Evolutionary conservation across 176 grass and related monocot genomes (phyloP).

Genomic region (Musa beccarii): DNA sequence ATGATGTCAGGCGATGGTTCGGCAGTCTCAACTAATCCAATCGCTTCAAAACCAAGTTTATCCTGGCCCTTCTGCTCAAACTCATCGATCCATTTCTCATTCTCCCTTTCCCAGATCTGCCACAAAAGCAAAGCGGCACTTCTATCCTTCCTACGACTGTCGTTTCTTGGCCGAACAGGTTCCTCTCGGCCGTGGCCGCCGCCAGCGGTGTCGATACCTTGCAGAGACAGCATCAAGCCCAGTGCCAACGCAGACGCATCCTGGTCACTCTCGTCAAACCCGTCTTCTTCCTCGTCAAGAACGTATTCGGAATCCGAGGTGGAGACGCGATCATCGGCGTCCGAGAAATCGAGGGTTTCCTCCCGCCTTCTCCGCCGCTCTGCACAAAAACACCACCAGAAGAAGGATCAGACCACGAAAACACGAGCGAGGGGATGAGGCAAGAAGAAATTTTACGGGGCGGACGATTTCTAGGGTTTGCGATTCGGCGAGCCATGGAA

Average conservation of each 20-base stretch:
- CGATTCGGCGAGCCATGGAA: not conserved
- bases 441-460: not conserved
- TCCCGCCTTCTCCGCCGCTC: not conserved
- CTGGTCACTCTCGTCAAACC: not conserved
- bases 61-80: not conserved
- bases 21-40: not conserved
- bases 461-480: constrained; percentile 6
- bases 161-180: not conserved
- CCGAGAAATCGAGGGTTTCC: not conserved
- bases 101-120: constrained; percentile 52
- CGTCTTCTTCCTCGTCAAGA: not conserved
- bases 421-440: not conserved
- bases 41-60: not conserved
- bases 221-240: not conserved
- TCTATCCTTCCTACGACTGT: not conserved
- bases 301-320: constrained; percentile 9
- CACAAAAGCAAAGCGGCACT: constrained; percentile 28
- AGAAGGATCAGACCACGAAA: not conserved
- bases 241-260: not conserved
- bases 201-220: not conserved
- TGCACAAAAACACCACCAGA: not conserved
- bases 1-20: constrained; percentile 49
- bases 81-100: constrained; percentile 44
- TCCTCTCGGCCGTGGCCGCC: not conserved
- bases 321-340: not conserved